phyloP scores from a whole-genome alignment of 352 stramenopile species.

The Phytopythium litorale region DNA sequence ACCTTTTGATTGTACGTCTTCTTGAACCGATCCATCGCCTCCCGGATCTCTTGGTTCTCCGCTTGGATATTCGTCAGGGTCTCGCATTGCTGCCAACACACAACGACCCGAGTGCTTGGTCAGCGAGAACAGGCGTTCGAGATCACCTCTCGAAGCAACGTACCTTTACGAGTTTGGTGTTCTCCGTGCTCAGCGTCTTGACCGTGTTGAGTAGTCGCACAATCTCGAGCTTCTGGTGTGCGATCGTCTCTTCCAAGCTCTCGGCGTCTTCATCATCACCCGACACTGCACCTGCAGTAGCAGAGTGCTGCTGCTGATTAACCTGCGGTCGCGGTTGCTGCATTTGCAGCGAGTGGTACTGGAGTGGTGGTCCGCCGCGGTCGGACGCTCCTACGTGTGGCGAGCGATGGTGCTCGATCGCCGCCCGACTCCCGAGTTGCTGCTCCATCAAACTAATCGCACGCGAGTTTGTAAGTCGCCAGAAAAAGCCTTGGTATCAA shows the following conservation, averaged over 20 bases:
- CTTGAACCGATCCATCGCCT: constrained; percentile 86
- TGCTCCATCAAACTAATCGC: constrained; percentile 71
- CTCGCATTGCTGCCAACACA: constrained; percentile 63
- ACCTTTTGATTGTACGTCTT: constrained; percentile 87
- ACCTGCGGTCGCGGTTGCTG: neutral
- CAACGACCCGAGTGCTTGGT: neutral
- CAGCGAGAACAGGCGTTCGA: neutral
- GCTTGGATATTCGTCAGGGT: constrained; percentile 60
- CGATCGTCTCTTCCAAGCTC: constrained; percentile 47
- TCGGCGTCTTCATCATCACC: constrained; percentile 27
- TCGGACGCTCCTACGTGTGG: neutral
- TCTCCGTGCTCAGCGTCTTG: constrained; percentile 83
- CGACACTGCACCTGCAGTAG: neutral
- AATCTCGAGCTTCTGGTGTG: constrained; percentile 81
- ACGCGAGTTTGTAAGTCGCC: neutral
- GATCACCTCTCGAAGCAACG: neutral
- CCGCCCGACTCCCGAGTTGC: constrained; percentile 47
- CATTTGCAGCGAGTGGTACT: neutral
- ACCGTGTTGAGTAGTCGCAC: constrained; percentile 77
- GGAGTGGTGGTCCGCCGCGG: neutral
- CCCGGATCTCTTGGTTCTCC: constrained; percentile 74
- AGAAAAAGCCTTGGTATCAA: neutral
- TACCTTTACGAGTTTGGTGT: constrained; percentile 82
- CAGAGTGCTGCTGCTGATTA: neutral
- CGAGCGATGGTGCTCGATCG: constrained; percentile 26